These are phyloP conservation scores for Vigna mungo DNA, from an alignment of 306 rosid genomes.

Conservation along the genomic window DNA sequence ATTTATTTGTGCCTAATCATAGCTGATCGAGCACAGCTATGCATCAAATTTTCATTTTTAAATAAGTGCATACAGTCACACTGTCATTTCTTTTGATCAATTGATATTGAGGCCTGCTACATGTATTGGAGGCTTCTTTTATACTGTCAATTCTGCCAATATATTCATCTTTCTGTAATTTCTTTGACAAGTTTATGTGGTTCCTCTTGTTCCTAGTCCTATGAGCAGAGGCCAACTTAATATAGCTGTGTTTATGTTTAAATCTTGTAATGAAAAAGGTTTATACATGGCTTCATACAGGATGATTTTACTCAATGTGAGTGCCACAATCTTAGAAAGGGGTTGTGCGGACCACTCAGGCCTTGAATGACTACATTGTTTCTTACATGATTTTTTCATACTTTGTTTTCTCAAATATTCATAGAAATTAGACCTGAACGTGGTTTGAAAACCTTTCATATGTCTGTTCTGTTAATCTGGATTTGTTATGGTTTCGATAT, in stretches of 20 bases:
- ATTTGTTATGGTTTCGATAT: not conserved
- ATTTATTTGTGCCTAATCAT: not conserved
- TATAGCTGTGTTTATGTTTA: conserved; percentile 10
- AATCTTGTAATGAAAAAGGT: not conserved
- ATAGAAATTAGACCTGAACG: not conserved
- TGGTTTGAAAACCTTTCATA: not conserved
- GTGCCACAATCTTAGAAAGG: not conserved
- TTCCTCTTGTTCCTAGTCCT: not conserved
- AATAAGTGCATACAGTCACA: not conserved
- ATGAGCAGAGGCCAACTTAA: not conserved
- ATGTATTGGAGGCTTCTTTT: not conserved
- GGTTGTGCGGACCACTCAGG: not conserved
- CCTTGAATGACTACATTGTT: not conserved
- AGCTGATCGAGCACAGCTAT: not conserved
- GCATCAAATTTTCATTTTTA: not conserved
- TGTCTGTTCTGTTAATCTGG: not conserved
- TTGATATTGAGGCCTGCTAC: not conserved
- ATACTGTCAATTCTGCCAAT: not conserved
- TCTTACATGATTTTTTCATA: no score
- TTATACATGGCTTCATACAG: not conserved
- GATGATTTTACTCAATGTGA: not conserved
- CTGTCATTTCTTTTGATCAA: not conserved
- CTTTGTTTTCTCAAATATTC: not conserved
- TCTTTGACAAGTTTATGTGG: not conserved
- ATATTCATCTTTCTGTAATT: not conserved